Evolutionary conservation across 768 basidiomycete genomes (phyloP).

Genomic region (Podaxis sp.): DNA sequence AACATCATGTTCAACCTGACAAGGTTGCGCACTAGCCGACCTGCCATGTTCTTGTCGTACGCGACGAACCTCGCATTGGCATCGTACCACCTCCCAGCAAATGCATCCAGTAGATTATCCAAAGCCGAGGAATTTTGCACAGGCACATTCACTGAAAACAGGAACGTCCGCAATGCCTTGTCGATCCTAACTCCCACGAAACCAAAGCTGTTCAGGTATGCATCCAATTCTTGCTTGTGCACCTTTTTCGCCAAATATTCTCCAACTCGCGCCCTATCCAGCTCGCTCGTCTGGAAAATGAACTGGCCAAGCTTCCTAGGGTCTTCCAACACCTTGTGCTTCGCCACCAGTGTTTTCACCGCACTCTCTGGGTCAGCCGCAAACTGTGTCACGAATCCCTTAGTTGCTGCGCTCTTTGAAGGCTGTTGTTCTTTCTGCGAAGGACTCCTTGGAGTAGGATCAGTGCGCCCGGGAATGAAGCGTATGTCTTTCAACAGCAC

Average conservation of each 20-base stretch:
- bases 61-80: conserved; percentile 77
- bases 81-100: conserved; percentile 89
- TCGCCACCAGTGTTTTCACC: conserved; percentile 66
- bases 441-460: conserved; percentile 46
- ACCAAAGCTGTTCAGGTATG: conserved; percentile 87
- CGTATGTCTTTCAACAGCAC: conserved; percentile 72
- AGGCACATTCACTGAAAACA: conserved; percentile 66
- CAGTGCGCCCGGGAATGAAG: conserved; percentile 69
- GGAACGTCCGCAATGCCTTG: conserved; percentile 85
- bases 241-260: conserved; percentile 77
- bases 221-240: conserved; percentile 74
- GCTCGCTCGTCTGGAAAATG: conserved; percentile 78
- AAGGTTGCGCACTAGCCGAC: conserved; percentile 75
- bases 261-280: conserved; percentile 82
- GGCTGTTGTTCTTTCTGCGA: conserved; percentile 52
- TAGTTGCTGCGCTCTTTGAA: conserved; percentile 38
- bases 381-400: conserved; percentile 79
- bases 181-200: conserved; percentile 84
- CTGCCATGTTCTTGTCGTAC: conserved; percentile 80
- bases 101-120: conserved; percentile 78
- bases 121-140: conserved; percentile 42
- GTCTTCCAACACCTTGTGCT: conserved; percentile 61
- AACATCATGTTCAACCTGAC: conserved; percentile 88
- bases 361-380: conserved; percentile 78
- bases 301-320: conserved; percentile 72